phyloP scores from a whole-genome alignment of 306 rosid species.

The Hippophae gyantsensis region DNA sequence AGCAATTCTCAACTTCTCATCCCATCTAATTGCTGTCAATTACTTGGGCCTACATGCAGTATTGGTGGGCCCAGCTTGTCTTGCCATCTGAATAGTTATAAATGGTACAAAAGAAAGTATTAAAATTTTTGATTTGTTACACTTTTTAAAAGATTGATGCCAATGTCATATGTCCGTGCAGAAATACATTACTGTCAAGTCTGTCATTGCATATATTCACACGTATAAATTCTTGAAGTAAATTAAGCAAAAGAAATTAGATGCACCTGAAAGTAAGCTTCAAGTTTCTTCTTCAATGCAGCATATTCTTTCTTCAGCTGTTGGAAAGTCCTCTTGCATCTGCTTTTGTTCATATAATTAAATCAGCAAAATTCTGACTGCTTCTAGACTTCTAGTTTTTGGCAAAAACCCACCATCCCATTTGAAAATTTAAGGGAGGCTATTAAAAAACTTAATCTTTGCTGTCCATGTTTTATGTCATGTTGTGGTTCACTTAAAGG shows the following conservation, averaged over 20 bases:
- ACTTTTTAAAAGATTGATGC: background rate
- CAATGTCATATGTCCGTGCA: background rate
- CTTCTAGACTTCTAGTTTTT: too few species aligned
- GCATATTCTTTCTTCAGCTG: slow-evolving; percentile 73
- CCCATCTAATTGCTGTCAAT: background rate
- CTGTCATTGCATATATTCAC: background rate
- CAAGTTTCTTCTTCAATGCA: slow-evolving; percentile 71
- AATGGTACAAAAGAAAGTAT: background rate
- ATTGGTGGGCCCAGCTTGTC: slow-evolving; percentile 48
- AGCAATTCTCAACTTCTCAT: too few species aligned
- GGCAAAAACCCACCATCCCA: background rate
- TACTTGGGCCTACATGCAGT: slow-evolving; percentile 47
- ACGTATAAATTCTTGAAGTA: background rate
- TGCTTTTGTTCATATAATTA: slow-evolving; percentile 11
- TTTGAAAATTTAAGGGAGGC: background rate
- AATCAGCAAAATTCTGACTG: background rate
- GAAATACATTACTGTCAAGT: too few species aligned
- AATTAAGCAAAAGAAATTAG: background rate
- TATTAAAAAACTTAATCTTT: too few species aligned
- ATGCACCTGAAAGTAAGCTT: slow-evolving; percentile 80
- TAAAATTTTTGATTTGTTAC: background rate
- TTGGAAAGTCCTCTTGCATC: slow-evolving; percentile 73
- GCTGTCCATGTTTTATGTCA: background rate
- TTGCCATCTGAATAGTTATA: slow-evolving; percentile 31
- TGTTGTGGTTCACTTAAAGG: background rate